Conservation (phyloP, 2,329 filamentous ascomycete species). For the Aspergillus quadrilineatus region DNA sequence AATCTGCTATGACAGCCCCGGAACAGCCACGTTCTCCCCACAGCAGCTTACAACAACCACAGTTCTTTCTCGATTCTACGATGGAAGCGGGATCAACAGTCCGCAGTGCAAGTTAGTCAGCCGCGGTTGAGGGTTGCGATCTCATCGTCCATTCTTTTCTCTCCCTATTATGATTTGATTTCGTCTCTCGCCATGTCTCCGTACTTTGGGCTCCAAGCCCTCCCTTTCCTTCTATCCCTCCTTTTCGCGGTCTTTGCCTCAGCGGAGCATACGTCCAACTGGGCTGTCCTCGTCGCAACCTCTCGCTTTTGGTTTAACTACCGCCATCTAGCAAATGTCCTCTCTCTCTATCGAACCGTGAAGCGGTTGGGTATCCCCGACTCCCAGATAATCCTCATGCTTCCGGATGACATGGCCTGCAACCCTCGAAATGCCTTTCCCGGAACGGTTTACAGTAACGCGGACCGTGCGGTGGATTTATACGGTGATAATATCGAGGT, state of each 20-base stretch:
- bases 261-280: slow-evolving; percentile 83
- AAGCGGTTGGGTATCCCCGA: slow-evolving; percentile 97
- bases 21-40: slow-evolving; percentile 4
- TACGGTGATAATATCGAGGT: slow-evolving; percentile 99
- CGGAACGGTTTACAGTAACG: slow-evolving; percentile 97
- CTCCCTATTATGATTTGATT: slow-evolving; percentile 20
- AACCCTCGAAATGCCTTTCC: slow-evolving; percentile 98
- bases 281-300: slow-evolving; percentile 97
- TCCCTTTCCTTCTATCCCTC: slow-evolving; percentile 26
- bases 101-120: neutral
- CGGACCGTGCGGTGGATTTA: slow-evolving; percentile 88
- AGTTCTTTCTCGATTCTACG: neutral
- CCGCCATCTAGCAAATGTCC: slow-evolving; percentile 93
- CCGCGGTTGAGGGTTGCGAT: neutral
- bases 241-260: slow-evolving; percentile 17
- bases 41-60: neutral
- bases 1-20: slow-evolving; percentile 5
- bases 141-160: slow-evolving; percentile 2
- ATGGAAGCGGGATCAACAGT: neutral
- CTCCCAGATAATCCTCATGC: slow-evolving; percentile 98
- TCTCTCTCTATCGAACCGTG: slow-evolving; percentile 95
- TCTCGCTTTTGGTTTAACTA: slow-evolving; percentile 99
- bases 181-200: slow-evolving; percentile 28
- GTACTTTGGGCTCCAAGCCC: slow-evolving; percentile 25
- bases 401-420: slow-evolving; percentile 99